Base-by-base conservation (phyloP, 768 basidiomycete species). In the Pisolithus orientalis region DNA sequence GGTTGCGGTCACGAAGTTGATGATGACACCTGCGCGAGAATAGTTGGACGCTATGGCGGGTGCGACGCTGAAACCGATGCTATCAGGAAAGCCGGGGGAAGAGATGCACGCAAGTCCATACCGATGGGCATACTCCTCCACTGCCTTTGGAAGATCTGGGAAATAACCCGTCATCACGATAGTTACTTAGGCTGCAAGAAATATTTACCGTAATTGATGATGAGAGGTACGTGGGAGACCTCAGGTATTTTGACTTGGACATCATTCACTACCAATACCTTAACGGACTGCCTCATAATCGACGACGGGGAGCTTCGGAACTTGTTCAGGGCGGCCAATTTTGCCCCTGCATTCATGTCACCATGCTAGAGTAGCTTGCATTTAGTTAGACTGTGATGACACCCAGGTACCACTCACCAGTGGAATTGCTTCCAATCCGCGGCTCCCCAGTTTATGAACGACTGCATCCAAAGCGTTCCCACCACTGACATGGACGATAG, bases 111-210 rank as follows among this genome's bases (percentile, higher is more conserved):
- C 5, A 38, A 10, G 49, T 27, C 42, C 75, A 28, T 55, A 93
- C 90, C 95, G 87, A 64, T 93, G 92, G 25, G 94, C 90, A 67
- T 99, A 99, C 68, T 95, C 94, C 74, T 98, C 95, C 37, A 97
- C 95, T 44, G 87, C 92, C 71, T 91, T 91, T 45, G 91, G 92
- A 54, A 94, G 71, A 75, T 95, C 93, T 90, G 17, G 17, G 39
- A 50, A 37, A 49, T 50, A 40, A 25, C 58, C 16, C 66, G 55
- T 43, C 16, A 28, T 13, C 47, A 44, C n/a, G 24, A 56, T 34
- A 17, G 24, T 39, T 29, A 10, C 32, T 31, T 46, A 5, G 16
- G 13, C 28, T 39, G 14, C 24, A 39, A 29, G 17, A 6, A 29
- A 38, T 11, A 64, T 73, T 47, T 57, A 87, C 91, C 91, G 67